A percentile compares a stretch with the other conserved stretches of the same genome.
These are phyloP conservation scores for Plasmodium malariae DNA, from an alignment of 169 alveolate genomes.

Conservation along the genomic window DNA sequence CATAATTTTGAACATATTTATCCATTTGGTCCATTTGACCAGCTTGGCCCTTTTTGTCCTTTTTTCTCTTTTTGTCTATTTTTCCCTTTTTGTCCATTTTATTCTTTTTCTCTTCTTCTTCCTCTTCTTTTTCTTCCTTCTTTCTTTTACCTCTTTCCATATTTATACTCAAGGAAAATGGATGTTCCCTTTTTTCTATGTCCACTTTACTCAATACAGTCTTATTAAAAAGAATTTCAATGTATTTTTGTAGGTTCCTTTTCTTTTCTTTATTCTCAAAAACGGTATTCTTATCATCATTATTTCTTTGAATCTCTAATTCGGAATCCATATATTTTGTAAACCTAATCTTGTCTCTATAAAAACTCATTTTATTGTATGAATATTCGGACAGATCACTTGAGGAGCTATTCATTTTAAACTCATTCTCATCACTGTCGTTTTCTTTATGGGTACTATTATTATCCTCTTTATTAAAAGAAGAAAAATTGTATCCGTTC, in stretches of 20 bases:
- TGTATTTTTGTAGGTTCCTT: slow-evolving; percentile 33
- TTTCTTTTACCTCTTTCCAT: slow-evolving; percentile 25
- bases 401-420: slow-evolving; percentile 8
- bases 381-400: slow-evolving; percentile 36
- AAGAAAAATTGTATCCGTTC: neutral
- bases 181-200: slow-evolving; percentile 18
- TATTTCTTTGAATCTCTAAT: too few relatives aligned
- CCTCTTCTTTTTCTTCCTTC: slow-evolving; percentile 27
- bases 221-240: slow-evolving; percentile 23
- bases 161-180: slow-evolving; percentile 17
- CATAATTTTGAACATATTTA: neutral
- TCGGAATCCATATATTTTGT: slow-evolving; percentile 6
- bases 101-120: slow-evolving; percentile 14
- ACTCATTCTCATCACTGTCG: slow-evolving; percentile 23
- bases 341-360: slow-evolving; percentile 42
- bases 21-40: neutral
- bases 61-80: neutral
- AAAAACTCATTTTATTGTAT: slow-evolving; percentile 48
- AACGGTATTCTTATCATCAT: neutral
- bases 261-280: slow-evolving; percentile 2
- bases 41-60: neutral
- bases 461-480: neutral
- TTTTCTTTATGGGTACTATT: neutral
- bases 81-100: neutral
- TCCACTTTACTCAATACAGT: neutral